phyloP scores from a whole-genome alignment of 2,329 filamentous ascomycete species.

The Trichoderma oligosporum region DNA sequence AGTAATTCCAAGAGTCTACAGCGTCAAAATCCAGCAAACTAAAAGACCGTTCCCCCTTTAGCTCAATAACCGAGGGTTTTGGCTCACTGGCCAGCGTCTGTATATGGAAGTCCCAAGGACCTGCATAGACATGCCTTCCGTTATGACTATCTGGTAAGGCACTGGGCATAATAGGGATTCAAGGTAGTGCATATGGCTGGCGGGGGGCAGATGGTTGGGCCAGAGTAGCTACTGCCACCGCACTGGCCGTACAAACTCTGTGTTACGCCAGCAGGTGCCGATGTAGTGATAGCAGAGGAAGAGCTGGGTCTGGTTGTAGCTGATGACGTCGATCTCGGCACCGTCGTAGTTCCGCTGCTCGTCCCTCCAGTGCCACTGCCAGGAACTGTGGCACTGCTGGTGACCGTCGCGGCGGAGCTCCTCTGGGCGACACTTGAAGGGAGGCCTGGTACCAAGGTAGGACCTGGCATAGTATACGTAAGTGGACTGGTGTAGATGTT shows the following conservation, averaged over 20 bases:
- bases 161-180: slow-evolving; percentile 15
- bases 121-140: neutral
- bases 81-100: neutral
- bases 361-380: slow-evolving; percentile 1
- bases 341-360: neutral
- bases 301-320: neutral
- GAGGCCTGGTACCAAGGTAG: slow-evolving; percentile 28
- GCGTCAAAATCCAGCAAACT: neutral
- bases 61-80: neutral
- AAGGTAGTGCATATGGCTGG: slow-evolving; percentile 10
- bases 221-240: slow-evolving; percentile 8
- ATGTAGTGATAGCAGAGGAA: neutral
- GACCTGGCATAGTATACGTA: slow-evolving; percentile 34
- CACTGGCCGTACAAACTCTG: slow-evolving; percentile 15
- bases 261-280: neutral
- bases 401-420: slow-evolving; percentile 26
- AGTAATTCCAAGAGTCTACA: neutral
- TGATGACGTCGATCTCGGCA: neutral
- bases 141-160: neutral
- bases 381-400: slow-evolving; percentile 13
- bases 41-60: neutral
- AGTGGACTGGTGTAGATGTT: slow-evolving; percentile 32
- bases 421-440: slow-evolving; percentile 27
- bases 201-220: slow-evolving; percentile 8
- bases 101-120: neutral